Percentiles rank a stretch among this genome's conserved stretches.
These are phyloP conservation scores for Teratosphaeria pseudoeucalypti DNA, from an alignment of 2,329 filamentous ascomycete species.

Conservation along the genomic window DNA sequence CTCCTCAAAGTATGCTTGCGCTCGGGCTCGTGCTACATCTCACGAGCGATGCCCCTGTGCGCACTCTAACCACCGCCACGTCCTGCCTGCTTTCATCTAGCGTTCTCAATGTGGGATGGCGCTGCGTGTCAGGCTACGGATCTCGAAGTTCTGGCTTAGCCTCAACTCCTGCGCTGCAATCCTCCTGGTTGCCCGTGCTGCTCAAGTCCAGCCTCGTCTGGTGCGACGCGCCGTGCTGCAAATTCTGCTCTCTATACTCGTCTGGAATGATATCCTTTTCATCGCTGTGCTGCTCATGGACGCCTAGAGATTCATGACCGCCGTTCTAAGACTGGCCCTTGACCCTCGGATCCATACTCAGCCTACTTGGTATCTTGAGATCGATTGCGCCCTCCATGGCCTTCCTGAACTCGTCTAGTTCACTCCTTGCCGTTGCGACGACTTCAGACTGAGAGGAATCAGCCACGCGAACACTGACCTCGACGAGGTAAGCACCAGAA, in stretches of 20 bases:
- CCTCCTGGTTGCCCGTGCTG: neutral
- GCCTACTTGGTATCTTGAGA: conserved; percentile 46
- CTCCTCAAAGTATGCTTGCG: too few relatives aligned
- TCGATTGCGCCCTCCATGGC: conserved; percentile 48
- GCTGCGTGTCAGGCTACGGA: too few relatives aligned
- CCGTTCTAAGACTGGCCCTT: conserved; percentile 17
- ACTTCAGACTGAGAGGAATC: conserved; percentile 45
- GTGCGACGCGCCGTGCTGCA: neutral
- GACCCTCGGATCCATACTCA: conserved; percentile 50
- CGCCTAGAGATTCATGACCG: neutral
- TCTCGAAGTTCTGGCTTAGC: neutral
- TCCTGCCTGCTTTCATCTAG: too few relatives aligned
- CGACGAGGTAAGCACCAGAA: conserved; percentile 48
- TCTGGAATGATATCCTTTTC: neutral
- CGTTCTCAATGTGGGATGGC: too few relatives aligned
- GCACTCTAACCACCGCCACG: too few relatives aligned
- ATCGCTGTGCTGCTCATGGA: neutral
- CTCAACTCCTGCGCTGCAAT: neutral
- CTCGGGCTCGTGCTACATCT: too few relatives aligned
- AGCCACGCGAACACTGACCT: conserved; percentile 47
- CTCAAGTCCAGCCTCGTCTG: neutral
- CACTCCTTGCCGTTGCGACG: conserved; percentile 43
- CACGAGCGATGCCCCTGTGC: too few relatives aligned
- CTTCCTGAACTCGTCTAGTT: conserved; percentile 45
- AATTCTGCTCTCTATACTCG: neutral